Percentiles rank a stretch among this genome's conserved stretches.
Evolutionary conservation across 208 protist species (phyloP).

Genomic region (Angomonas ambiguus): DNA sequence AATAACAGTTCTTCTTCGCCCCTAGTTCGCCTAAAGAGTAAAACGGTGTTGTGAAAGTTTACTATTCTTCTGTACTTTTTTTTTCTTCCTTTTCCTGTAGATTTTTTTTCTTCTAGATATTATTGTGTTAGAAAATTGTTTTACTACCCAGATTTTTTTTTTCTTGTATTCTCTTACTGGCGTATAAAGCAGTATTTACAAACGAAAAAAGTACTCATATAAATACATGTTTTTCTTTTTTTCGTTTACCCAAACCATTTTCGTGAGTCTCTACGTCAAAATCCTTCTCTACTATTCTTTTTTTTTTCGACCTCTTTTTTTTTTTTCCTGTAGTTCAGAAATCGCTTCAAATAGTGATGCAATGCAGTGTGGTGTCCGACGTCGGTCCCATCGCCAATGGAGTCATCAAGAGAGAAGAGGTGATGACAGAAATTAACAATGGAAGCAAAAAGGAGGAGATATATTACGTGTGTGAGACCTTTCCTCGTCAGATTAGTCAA

Average conservation of each 20-base stretch:
- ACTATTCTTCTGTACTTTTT: constrained; percentile 12
- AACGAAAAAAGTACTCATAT: too few species aligned
- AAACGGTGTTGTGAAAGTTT: neutral
- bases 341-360: constrained; percentile 20
- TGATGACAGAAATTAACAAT: neutral
- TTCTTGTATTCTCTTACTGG: constrained; percentile 13
- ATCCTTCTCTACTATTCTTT: constrained; percentile 7
- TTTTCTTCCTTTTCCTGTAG: constrained; percentile 11
- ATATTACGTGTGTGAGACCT: constrained; percentile 42
- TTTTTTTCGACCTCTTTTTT: constrained; percentile 19
- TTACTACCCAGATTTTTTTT: constrained; percentile 7
- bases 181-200: too few species aligned
- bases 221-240: neutral
- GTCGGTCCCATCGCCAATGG: constrained; percentile 42
- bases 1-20: neutral
- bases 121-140: constrained; percentile 11
- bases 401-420: neutral
- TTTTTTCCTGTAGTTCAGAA: constrained; percentile 16
- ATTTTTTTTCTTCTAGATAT: constrained; percentile 1
- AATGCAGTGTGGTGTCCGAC: constrained; percentile 30
- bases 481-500: constrained; percentile 21
- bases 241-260: neutral
- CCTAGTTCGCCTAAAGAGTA: neutral
- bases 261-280: neutral
- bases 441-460: neutral